phyloP scores from a whole-genome alignment of 1,284 basidiomycete species.

The Ustilago bromivora region DNA sequence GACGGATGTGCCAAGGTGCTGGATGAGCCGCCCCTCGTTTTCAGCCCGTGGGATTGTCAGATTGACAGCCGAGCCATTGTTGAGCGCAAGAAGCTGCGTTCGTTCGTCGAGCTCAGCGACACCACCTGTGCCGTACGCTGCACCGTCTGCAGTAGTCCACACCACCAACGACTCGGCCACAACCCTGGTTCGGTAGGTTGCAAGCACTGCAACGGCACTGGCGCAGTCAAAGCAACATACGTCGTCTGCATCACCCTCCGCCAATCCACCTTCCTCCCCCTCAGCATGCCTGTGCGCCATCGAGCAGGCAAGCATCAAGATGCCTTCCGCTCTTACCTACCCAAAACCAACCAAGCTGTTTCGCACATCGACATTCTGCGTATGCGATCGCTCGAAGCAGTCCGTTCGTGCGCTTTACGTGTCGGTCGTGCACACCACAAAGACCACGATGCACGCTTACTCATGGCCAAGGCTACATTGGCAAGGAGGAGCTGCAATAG shows the following conservation, averaged over 20 bases:
- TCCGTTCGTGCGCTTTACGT: constrained; percentile 73
- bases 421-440: constrained; percentile 81
- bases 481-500: constrained; percentile 74
- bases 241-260: constrained; percentile 50
- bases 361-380: constrained; percentile 79
- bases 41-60: constrained; percentile 46
- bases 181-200: constrained; percentile 2
- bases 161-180: constrained; percentile 11
- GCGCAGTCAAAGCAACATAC: constrained; percentile 35
- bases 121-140: constrained; percentile 35
- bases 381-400: constrained; percentile 75
- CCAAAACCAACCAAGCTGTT: constrained; percentile 76
- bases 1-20: constrained; percentile 12
- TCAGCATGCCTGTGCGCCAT: constrained; percentile 33
- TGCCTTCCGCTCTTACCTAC: constrained; percentile 77
- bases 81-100: constrained; percentile 50
- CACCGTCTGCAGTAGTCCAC: constrained; percentile 20
- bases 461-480: constrained; percentile 73
- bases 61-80: constrained; percentile 48
- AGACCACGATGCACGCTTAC: constrained; percentile 78
- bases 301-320: constrained; percentile 30
- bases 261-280: constrained; percentile 38
- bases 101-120: constrained; percentile 49
- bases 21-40: constrained; percentile 36
- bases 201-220: constrained; percentile 26